A percentile compares a stretch with the other conserved stretches of the same genome.
Conservation (phyloP, 108 stramenopile genomes). For the Schizochytrium sp. region DNA sequence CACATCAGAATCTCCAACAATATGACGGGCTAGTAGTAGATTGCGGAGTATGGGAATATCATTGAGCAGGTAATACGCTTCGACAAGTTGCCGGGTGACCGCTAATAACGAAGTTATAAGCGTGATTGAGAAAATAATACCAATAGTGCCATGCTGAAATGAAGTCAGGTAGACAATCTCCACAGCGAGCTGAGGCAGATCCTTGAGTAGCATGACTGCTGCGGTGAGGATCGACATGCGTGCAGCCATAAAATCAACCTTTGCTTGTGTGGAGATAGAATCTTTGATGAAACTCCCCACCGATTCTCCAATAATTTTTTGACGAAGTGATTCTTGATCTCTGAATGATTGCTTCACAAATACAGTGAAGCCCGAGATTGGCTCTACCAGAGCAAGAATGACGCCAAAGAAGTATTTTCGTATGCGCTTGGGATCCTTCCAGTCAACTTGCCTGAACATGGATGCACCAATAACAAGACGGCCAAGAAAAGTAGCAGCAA, state of each 20-base stretch:
- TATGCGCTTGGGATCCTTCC: background rate
- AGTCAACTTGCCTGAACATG: background rate
- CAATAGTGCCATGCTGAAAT: background rate
- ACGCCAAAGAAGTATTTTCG: conserved; percentile 1
- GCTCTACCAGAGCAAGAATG: conserved; percentile 15
- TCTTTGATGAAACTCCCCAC: conserved; percentile 37
- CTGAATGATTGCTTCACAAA: conserved; percentile 10
- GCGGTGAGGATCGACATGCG: background rate
- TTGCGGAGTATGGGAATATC: conserved; percentile 14
- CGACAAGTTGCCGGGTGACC: background rate
- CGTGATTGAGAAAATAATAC: background rate
- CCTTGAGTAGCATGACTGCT: background rate
- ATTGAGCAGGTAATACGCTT: background rate
- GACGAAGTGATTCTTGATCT: conserved; percentile 1
- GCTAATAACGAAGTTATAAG: background rate
- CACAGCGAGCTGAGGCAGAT: background rate
- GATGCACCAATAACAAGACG: background rate
- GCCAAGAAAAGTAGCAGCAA: background rate
- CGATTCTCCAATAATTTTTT: conserved; percentile 10
- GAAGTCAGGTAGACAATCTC: conserved; percentile 1
- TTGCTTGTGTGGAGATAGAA: conserved; percentile 18
- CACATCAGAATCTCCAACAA: background rate
- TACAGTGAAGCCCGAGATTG: conserved; percentile 27
- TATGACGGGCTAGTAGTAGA: background rate
- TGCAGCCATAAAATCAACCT: background rate